These are phyloP conservation scores for Xerocomus amazonicus DNA, from an alignment of 1,284 basidiomycete genomes.

Conservation along the genomic window DNA sequence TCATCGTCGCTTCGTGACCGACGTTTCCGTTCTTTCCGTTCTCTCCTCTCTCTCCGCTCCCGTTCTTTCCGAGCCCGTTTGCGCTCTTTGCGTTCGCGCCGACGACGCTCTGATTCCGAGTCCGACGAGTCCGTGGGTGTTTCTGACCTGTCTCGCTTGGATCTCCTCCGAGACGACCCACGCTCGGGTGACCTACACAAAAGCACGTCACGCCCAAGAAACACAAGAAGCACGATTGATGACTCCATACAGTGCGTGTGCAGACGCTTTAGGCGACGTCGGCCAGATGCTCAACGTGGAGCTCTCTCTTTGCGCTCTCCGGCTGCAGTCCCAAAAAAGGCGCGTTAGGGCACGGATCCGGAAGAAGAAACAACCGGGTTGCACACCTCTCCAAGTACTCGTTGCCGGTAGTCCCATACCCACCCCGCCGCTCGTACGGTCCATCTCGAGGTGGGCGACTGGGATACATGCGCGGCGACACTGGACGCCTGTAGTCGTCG, in stretches of 20 bases:
- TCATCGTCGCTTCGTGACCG: constrained; percentile 41
- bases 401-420: constrained; percentile 24
- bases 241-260: constrained; percentile 52
- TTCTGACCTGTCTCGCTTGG: constrained; percentile 52
- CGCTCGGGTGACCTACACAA: constrained; percentile 49
- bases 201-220: constrained; percentile 1
- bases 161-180: constrained; percentile 52
- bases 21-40: constrained; percentile 35
- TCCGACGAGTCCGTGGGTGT: constrained; percentile 52
- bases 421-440: constrained; percentile 23
- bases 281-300: constrained; percentile 79
- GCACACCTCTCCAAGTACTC: constrained; percentile 42
- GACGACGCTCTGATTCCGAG: constrained; percentile 61
- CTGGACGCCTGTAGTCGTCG: constrained; percentile 29
- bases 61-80: constrained; percentile 54
- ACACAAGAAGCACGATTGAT: not conserved
- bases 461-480: constrained; percentile 41
- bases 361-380: not conserved
- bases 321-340: constrained; percentile 43
- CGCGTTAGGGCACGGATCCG: not conserved
- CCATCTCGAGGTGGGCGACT: constrained; percentile 20
- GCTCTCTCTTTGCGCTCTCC: constrained; percentile 67
- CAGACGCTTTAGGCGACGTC: constrained; percentile 70
- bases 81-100: constrained; percentile 56
- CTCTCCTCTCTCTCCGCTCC: constrained; percentile 41